A percentile compares a stretch with the other conserved stretches of the same genome.
Evolutionary conservation across 495 filamentous ascomycete genomes (phyloP).

Genomic region (Penicillium argentinense): DNA sequence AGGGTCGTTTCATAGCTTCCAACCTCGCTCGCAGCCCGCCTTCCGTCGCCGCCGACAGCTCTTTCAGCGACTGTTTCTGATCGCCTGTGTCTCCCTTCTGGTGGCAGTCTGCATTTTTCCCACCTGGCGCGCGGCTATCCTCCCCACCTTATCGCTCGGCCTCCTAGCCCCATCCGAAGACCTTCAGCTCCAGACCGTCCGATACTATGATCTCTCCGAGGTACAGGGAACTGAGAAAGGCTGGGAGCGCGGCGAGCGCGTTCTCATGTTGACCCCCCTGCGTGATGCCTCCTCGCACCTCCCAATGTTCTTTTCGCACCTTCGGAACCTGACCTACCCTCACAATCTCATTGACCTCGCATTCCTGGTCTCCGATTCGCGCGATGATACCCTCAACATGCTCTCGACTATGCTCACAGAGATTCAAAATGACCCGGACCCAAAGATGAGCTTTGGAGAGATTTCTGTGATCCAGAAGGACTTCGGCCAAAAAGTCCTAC

Average conservation of each 20-base stretch:
- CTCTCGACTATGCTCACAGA: slow-evolving; percentile 72
- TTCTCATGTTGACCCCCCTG: slow-evolving; percentile 91
- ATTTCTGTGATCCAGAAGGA: slow-evolving; percentile 98
- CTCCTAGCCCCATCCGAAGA: slow-evolving; percentile 67
- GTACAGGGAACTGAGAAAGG: slow-evolving; percentile 86
- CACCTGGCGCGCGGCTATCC: slow-evolving; percentile 66
- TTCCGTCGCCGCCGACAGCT: slow-evolving; percentile 73
- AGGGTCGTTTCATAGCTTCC: slow-evolving; percentile 60
- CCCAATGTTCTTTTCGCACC: slow-evolving; percentile 96
- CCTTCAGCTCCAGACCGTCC: slow-evolving; percentile 84
- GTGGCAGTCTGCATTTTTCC: slow-evolving; percentile 68
- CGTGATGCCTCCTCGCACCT: slow-evolving; percentile 92
- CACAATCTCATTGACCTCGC: slow-evolving; percentile 95
- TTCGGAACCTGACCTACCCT: slow-evolving; percentile 95
- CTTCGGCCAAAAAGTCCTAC: slow-evolving; percentile 96
- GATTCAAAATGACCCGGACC: slow-evolving; percentile 77
- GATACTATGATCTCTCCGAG: slow-evolving; percentile 92
- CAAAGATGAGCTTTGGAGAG: slow-evolving; percentile 84
- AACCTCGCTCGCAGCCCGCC: slow-evolving; percentile 76
- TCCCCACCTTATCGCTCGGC: slow-evolving; percentile 64
- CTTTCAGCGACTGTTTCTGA: slow-evolving; percentile 61
- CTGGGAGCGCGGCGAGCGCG: slow-evolving; percentile 93
- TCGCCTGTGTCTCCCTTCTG: slow-evolving; percentile 52
- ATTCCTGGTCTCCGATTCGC: slow-evolving; percentile 96
- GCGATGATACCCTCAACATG: slow-evolving; percentile 80